These are phyloP conservation scores for Trebouxia sp. DNA, from an alignment of 139 green algal species.

Conservation along the genomic window DNA sequence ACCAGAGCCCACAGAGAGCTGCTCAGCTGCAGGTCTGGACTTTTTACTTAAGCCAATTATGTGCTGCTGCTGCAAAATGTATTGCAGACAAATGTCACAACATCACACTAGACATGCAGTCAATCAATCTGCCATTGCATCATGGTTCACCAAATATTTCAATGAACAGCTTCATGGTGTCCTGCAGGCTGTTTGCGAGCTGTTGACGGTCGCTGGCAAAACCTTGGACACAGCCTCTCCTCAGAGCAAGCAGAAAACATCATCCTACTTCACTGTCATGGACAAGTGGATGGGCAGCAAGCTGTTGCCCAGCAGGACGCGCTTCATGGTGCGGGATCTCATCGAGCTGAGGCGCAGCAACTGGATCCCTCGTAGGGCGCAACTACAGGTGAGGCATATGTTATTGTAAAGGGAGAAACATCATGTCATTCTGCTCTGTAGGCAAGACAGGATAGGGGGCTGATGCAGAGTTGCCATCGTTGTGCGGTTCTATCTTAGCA, in stretches of 20 bases:
- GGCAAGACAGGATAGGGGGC: neutral
- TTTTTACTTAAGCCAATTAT: no score
- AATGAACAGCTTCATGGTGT: neutral
- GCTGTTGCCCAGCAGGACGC: slow-evolving; percentile 48
- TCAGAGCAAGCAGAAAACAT: slow-evolving; percentile 41
- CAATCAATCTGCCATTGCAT: neutral
- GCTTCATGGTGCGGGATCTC: slow-evolving; percentile 71
- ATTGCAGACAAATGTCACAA: no score
- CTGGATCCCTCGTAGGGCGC: slow-evolving; percentile 45
- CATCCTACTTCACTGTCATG: slow-evolving; percentile 52
- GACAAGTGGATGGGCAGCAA: slow-evolving; percentile 42
- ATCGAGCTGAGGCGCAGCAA: slow-evolving; percentile 66
- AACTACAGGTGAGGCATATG: slow-evolving; percentile 15
- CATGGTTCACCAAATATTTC: neutral
- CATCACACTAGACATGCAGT: no score
- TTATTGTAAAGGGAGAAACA: neutral
- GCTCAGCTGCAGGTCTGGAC: neutral
- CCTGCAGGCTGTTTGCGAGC: slow-evolving; percentile 82
- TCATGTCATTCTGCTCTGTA: neutral
- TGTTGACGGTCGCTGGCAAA: slow-evolving; percentile 75
- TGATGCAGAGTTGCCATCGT: neutral
- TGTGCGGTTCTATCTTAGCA: no score
- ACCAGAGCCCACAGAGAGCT: neutral
- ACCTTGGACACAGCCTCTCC: slow-evolving; percentile 57
- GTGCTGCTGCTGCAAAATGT: no score